Conservation (phyloP, 495 filamentous ascomycete species). For the Penicillium mononematosum region DNA sequence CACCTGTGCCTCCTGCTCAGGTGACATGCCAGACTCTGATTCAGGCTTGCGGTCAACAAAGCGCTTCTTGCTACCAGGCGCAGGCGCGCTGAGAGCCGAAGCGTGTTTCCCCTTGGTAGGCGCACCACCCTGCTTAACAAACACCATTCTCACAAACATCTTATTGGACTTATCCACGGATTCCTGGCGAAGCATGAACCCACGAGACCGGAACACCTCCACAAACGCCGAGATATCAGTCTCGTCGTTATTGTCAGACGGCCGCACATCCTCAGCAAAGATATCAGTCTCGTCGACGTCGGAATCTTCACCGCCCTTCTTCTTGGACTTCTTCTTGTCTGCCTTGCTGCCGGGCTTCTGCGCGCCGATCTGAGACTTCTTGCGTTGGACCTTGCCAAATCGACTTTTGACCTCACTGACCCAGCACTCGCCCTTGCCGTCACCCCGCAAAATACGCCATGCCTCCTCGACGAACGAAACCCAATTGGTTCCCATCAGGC, state of each 20-base stretch:
- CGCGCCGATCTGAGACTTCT: constrained; percentile 55
- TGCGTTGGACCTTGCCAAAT: constrained; percentile 65
- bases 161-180: constrained; percentile 82
- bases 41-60: constrained; percentile 57
- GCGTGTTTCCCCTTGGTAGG: constrained; percentile 70
- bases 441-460: constrained; percentile 71
- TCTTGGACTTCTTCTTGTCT: constrained; percentile 48
- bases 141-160: constrained; percentile 97
- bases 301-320: constrained; percentile 37
- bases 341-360: constrained; percentile 64
- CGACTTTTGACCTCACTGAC: constrained; percentile 93
- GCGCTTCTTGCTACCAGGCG: constrained; percentile 53
- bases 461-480: constrained; percentile 92
- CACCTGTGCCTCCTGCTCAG: constrained; percentile 61
- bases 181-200: constrained; percentile 67
- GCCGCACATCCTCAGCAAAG: constrained; percentile 49
- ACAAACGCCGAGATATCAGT: constrained; percentile 90
- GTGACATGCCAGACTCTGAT: constrained; percentile 50
- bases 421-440: constrained; percentile 93
- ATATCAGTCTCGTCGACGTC: constrained; percentile 48
- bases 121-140: constrained; percentile 69
- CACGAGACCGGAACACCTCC: constrained; percentile 71
- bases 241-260: constrained; percentile 47
- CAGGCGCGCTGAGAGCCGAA: constrained; percentile 31
- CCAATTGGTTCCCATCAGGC: constrained; percentile 99